Conservation (phyloP, 2,329 filamentous ascomycete genomes). For the Ambrosiella beaveri region DNA sequence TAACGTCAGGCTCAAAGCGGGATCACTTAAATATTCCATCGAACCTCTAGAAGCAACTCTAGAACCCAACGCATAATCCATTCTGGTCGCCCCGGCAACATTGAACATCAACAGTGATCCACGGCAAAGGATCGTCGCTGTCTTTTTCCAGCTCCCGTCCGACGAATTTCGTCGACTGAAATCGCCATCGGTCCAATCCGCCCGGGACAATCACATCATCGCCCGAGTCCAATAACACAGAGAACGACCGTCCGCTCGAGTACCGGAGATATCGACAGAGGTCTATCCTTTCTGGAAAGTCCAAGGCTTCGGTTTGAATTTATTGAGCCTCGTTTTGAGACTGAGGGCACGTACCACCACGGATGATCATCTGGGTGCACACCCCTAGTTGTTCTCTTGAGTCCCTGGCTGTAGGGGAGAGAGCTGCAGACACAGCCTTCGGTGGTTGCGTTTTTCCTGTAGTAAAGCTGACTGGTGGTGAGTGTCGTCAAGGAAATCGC, state of each 20-base stretch:
- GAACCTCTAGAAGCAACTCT: background rate
- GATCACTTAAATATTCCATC: background rate
- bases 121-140: background rate
- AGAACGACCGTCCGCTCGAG: background rate
- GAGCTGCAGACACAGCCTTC: background rate
- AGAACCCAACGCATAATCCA: background rate
- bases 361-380: background rate
- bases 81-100: background rate
- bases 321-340: background rate
- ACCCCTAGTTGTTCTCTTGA: background rate
- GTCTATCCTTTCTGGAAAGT: too few species aligned
- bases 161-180: background rate
- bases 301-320: background rate
- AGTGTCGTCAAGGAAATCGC: background rate
- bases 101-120: background rate
- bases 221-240: too few species aligned
- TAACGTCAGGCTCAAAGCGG: background rate
- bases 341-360: background rate
- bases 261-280: background rate
- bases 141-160: background rate
- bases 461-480: background rate
- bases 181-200: too few species aligned
- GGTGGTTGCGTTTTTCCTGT: background rate
- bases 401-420: background rate
- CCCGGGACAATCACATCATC: too few species aligned